Base-by-base conservation (phyloP, 139 green algal genomes). In the Cymbomonas tetramitiformis region DNA sequence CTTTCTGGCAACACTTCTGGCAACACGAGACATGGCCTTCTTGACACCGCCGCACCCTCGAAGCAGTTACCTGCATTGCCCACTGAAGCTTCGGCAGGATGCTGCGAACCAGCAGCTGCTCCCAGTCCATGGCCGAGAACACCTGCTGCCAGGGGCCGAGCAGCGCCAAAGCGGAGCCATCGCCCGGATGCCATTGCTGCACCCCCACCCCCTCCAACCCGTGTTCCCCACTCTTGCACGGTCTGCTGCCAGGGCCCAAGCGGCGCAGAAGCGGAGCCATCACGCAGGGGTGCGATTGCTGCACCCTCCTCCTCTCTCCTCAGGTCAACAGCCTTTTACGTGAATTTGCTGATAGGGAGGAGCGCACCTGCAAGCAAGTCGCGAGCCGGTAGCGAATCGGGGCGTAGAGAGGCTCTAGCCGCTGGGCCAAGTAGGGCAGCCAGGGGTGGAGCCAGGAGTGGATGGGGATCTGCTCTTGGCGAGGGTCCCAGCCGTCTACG, bases 361-460 rank as follows among this genome's bases (percentile, higher is more conserved):
- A n/a, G n/a, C n/a, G n/a, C n/a, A n/a, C n/a, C n/a, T n/a, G n/a
- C n/a, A n/a, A n/a, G n/a, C n/a, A n/a, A n/a, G n/a, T 48, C 23
- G 30, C n/a, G 33, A 56, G 30, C 28, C 52, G 46, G 36, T 51
- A 29, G 30, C 85, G 75, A 51, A 97, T 88, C 46, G 68, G 61
- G 1, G 84, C 77, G 70, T 89, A 98, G 23, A 96, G 76, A 51
- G 83, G 64, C 34, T 76, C 62, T 68, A 97, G 53, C 18, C 72
- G 53, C 7, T 52, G n/a, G 0, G 74, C 79, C 38, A 98, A 69
- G 43, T 72, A 70, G 2, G 79, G 79, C 58, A 98, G 79, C 90
- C 90, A 98, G 30, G 90, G 90, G 65, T 96, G 90, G 61, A 97
- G 64, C 90, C 90, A 98, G 3, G 75, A 73, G 61, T 98, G 90